phyloP scores from a whole-genome alignment of 2,329 filamentous ascomycete genomes.

The Botrytis tulipae region DNA sequence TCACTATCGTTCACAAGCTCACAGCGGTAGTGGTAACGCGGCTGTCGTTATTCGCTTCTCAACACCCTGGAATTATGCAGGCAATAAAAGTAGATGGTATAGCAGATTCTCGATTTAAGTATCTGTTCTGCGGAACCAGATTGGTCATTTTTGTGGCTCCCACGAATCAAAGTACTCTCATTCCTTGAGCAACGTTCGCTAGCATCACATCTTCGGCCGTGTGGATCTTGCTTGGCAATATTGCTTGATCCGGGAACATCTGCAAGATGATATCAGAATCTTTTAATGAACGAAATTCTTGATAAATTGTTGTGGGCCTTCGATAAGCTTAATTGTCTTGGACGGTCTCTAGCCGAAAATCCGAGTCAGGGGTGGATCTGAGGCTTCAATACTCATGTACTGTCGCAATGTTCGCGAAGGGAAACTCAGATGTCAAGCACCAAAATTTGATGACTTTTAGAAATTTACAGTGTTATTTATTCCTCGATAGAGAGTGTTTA shows the following conservation, averaged over 20 bases:
- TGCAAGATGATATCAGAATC: conserved; percentile 22
- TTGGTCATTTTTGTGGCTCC: conserved; percentile 4
- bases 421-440: neutral
- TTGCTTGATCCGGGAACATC: conserved; percentile 5
- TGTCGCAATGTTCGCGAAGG: neutral
- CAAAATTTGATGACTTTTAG: neutral
- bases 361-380: conserved; percentile 1
- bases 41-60: neutral
- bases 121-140: neutral
- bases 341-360: neutral
- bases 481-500: too few relatives aligned
- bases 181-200: neutral
- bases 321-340: conserved; percentile 17
- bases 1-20: neutral
- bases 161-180: neutral
- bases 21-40: neutral
- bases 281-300: conserved; percentile 5
- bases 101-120: conserved; percentile 3
- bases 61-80: neutral
- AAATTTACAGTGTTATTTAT: neutral
- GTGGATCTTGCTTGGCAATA: conserved; percentile 8
- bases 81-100: neutral
- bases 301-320: conserved; percentile 13
- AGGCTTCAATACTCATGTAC: neutral
- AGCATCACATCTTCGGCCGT: neutral